Conservation (phyloP, 1,284 basidiomycete species). For the Caloboletus firmus region DNA sequence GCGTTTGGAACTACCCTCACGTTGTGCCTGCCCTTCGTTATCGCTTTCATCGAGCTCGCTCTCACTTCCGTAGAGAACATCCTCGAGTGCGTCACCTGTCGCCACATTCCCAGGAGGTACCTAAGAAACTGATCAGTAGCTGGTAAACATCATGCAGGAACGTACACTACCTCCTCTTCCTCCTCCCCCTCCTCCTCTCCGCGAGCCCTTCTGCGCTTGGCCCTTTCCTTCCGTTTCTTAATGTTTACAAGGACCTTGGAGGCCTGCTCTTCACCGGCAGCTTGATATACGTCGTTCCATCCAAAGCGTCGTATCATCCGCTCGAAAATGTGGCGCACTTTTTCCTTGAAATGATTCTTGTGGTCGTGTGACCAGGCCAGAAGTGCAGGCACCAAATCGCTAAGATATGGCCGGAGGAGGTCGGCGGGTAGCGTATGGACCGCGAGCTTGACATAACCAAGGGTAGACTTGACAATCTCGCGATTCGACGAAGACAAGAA, state of each 20-base stretch:
- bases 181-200: slow-evolving; percentile 54
- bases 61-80: slow-evolving; percentile 92
- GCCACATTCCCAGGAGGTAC: slow-evolving; percentile 45
- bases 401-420: slow-evolving; percentile 75
- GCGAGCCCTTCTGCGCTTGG: slow-evolving; percentile 71
- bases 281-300: slow-evolving; percentile 79
- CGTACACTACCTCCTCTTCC: slow-evolving; percentile 36
- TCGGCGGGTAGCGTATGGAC: slow-evolving; percentile 81
- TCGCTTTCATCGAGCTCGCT: slow-evolving; percentile 80
- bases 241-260: slow-evolving; percentile 58
- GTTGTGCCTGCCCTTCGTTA: slow-evolving; percentile 51
- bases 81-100: slow-evolving; percentile 89
- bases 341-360: slow-evolving; percentile 98
- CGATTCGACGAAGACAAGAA: slow-evolving; percentile 93
- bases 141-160: not conserved
- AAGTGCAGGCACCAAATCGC: slow-evolving; percentile 80
- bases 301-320: slow-evolving; percentile 91
- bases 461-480: slow-evolving; percentile 95
- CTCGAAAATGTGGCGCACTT: slow-evolving; percentile 97
- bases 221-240: slow-evolving; percentile 71
- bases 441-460: slow-evolving; percentile 94
- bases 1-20: slow-evolving; percentile 36
- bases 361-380: slow-evolving; percentile 95
- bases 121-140: slow-evolving; percentile 29
- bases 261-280: slow-evolving; percentile 74